Evolutionary conservation across 257 asterid genomes (phyloP).

Genomic region (Capsicum baccatum): DNA sequence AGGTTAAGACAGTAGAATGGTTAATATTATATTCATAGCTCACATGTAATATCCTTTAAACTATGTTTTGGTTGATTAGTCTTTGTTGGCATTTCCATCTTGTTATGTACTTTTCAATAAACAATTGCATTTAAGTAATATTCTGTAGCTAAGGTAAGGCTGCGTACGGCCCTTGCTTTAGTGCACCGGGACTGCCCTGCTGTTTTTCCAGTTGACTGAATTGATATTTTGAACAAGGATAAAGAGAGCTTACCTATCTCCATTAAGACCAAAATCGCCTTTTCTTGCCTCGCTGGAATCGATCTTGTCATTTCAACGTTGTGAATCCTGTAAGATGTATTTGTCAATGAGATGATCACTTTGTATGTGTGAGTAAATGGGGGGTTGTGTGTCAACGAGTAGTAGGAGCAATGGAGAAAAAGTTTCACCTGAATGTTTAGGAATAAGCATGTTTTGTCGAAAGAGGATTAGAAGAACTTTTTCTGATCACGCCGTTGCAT

Average conservation of each 20-base stretch:
- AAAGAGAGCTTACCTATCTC: conserved; percentile 31
- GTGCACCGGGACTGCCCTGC: conserved; percentile 2
- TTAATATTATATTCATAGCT: conserved; percentile 49
- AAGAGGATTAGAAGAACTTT: conserved; percentile 63
- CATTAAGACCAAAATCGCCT: conserved; percentile 32
- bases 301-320: conserved; percentile 40
- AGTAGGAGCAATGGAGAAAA: conserved; percentile 76
- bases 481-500: conserved; percentile 61
- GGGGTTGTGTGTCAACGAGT: conserved; percentile 86
- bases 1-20: conserved; percentile 52
- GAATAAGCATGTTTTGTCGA: conserved; percentile 56
- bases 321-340: conserved; percentile 36
- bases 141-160: background rate
- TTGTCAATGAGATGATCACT: conserved; percentile 50
- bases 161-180: too few species aligned
- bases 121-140: conserved; percentile 49
- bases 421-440: conserved; percentile 66
- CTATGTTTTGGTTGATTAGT: conserved; percentile 43
- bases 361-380: conserved; percentile 69
- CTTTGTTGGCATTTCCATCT: conserved; percentile 42
- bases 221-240: conserved; percentile 54
- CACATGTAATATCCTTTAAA: conserved; percentile 71
- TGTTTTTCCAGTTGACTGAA: conserved; percentile 50
- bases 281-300: conserved; percentile 42
- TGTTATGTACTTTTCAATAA: conserved; percentile 34